Evolutionary conservation across 345 rosid genomes (phyloP).

Genomic region (Syzygium grande): DNA sequence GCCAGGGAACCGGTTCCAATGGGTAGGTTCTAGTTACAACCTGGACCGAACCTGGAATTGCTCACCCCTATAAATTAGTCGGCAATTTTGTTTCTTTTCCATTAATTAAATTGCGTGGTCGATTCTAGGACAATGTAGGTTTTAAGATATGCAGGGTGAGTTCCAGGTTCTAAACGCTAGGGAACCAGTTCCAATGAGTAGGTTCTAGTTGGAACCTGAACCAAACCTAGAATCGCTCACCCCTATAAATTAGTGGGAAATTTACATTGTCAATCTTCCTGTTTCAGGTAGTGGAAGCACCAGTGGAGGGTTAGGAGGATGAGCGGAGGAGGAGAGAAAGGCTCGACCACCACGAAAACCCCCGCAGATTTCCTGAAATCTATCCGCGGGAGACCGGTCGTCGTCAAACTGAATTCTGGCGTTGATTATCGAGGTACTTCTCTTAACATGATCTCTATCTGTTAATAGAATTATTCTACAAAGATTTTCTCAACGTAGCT

Average conservation of each 20-base stretch:
- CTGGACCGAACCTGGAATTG: neutral
- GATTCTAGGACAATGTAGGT: neutral
- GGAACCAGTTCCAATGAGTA: neutral
- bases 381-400: conserved; percentile 88
- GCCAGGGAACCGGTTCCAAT: neutral
- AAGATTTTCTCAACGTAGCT: neutral
- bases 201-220: neutral
- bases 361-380: conserved; percentile 95
- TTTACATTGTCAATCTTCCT: neutral
- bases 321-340: conserved; percentile 58
- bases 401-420: conserved; percentile 83
- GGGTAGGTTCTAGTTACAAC: neutral
- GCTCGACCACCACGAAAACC: conserved; percentile 26
- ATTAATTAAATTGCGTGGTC: conserved; percentile 5
- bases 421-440: conserved; percentile 78
- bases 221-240: neutral
- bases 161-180: neutral
- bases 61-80: neutral
- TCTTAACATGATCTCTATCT: neutral
- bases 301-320: conserved; percentile 15
- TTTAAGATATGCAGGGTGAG: neutral
- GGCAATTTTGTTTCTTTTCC: neutral
- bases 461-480: neutral
- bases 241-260: neutral
- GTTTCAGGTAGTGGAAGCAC: neutral